Evolutionary conservation across 2,329 filamentous ascomycete genomes (phyloP).

Genomic region (Ceratocystis diversiconidia): DNA sequence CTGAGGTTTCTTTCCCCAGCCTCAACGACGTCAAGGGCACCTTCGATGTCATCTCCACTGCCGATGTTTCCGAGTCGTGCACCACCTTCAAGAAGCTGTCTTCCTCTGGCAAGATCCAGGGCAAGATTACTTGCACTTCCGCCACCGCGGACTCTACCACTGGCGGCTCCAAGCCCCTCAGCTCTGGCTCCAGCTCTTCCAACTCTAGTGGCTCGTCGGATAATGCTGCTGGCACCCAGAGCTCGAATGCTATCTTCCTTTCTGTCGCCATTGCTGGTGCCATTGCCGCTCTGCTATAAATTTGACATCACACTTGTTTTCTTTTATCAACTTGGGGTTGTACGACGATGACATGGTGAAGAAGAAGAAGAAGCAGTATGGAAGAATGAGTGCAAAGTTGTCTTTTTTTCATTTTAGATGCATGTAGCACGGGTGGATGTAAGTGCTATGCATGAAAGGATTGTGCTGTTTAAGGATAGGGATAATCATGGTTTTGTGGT

Average conservation of each 20-base stretch:
- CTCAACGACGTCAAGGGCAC: conserved; percentile 56
- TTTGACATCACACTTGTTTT: background rate
- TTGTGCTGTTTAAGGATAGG: conserved; percentile 11
- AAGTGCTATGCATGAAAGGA: background rate
- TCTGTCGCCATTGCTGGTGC: conserved; percentile 34
- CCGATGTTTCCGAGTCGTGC: conserved; percentile 44
- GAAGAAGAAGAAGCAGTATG: background rate
- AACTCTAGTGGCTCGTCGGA: conserved; percentile 22
- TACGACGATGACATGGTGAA: background rate
- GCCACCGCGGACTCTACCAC: conserved; percentile 40
- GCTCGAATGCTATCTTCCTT: conserved; percentile 35
- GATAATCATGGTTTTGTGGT: conserved; percentile 15
- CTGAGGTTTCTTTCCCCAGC: conserved; percentile 54
- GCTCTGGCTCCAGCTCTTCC: conserved; percentile 22
- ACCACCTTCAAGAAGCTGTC: conserved; percentile 35
- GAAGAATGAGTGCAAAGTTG: too few species aligned
- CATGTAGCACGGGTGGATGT: conserved; percentile 1
- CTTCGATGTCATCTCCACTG: conserved; percentile 54
- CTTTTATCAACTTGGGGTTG: background rate
- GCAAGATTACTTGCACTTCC: conserved; percentile 34
- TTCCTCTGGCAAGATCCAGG: conserved; percentile 31
- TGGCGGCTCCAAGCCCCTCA: conserved; percentile 24
- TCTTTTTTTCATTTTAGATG: background rate
- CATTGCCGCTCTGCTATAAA: conserved; percentile 40
- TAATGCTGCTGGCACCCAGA: conserved; percentile 30